Evolutionary conservation across 2,329 filamentous ascomycete genomes (phyloP), one percentile per base, ranked within the genome.

Genomic region (Hypoxylon sp.): DNA sequence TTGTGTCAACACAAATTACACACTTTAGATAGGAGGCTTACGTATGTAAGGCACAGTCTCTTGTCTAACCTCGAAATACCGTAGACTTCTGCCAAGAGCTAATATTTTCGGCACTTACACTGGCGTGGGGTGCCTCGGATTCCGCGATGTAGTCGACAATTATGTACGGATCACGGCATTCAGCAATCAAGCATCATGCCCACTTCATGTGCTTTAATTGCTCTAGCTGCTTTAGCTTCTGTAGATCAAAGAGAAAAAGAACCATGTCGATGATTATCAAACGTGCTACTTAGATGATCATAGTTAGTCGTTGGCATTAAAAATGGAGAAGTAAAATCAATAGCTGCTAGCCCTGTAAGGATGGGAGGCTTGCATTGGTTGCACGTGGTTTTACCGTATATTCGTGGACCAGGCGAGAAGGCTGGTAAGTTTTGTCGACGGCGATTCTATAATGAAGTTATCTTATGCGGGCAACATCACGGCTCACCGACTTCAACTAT

Each of bases 251-350:
- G 45, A 50, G 55, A 30, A 62, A 59, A 71, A 38, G 45, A 63
- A 53, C 49, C 17, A 51, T 64, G n/a, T 64, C 1, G 58, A 46
- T n/a, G 68, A 62, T 32, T 67, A 71, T 71, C 68, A 71, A 69
- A 71, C 68, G 36, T 36, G 50, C 28, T 63, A 45, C n/a, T 30
- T 53, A 48, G 68, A 23, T 52, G 62, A 70, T 70, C 68, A 63
- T 52, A 63, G 60, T 62, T 53, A 43, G 58, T 66, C 43, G 55
- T 56, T 36, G 32, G 46, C 19, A 30, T 25, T 43, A 56, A 61
- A 65, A 46, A 28, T 57, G 67, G 50, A 23, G 28, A 50, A 23
- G 32, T 46, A 36, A 52, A 53, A 49, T 60, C 59, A 32, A 36
- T 34, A 34, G 38, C 49, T 52, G 36, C 30, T 13, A 60, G 46